Evolutionary conservation across 177 flowering plant species (phyloP), one percentile per base, ranked within the genome.

Genomic region (Vitis hybrid): DNA sequence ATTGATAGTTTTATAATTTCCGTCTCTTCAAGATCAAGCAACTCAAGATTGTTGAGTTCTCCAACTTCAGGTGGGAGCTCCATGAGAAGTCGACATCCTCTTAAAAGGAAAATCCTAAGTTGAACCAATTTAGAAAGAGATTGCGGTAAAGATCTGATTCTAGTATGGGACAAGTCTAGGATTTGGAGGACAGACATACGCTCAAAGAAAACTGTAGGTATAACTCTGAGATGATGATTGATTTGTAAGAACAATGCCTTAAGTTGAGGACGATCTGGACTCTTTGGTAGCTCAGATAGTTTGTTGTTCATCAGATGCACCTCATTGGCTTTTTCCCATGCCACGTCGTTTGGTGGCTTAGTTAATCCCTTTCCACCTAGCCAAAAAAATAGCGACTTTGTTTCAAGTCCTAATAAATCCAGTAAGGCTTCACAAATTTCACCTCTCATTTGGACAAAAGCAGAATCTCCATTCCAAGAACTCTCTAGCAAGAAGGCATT

Each of bases 1-100:
- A 56, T 45, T 0, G 70, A 55, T 14, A 67, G 18, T 0, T 19
- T 8, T 11, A 56, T 34, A 45, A 67, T 15, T 52, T 34, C 48
- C 0, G 70, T 67, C 45, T 62, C 70, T 56, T 67, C 70, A 56
- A 67, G 70, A 57, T 67, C 55, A 34, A 67, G 19, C 23, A 67
- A 1, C 62, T 67, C 57, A 3, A 67, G 70, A 7, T 67, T 14
- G 52, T 0, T 67, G 57, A 67, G 62, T 6, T 18, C 62, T 14
- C 70, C 57, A 45, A 67, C 17, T 56, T 56, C 26, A 11, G 70
- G 70, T 10, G 70, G 45, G 8, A 67, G 23, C 15, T 13, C 51
- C 52, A 55, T 67, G 21, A 67, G 10, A 67, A 32, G 54, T 2
- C 3, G 26, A 57, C 70, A 67, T 5, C 45, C 23, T 23, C 19